phyloP scores from a whole-genome alignment of 768 basidiomycete species.

The Collybiopsis luxurians region DNA sequence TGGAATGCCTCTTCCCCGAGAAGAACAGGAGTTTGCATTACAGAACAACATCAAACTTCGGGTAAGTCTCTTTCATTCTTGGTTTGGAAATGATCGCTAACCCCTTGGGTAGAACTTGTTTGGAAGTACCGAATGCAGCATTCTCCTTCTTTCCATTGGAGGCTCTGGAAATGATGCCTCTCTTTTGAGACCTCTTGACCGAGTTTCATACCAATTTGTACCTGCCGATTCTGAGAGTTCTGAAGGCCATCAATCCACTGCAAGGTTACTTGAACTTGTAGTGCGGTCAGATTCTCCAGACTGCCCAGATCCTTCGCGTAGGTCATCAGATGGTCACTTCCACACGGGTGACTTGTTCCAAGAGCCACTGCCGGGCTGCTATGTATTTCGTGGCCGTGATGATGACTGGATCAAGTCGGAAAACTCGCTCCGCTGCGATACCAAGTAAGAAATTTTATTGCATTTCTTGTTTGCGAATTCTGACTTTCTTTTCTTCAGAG shows the following conservation, averaged over 20 bases:
- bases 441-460: conserved; percentile 41
- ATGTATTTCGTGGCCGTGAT: conserved; percentile 56
- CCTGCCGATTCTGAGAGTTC: conserved; percentile 32
- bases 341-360: conserved; percentile 70
- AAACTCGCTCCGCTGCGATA: conserved; percentile 65
- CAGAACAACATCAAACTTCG: conserved; percentile 41
- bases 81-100: conserved; percentile 1
- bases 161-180: conserved; percentile 32
- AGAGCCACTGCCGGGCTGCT: conserved; percentile 46
- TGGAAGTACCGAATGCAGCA: conserved; percentile 57
- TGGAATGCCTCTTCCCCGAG: conserved; percentile 46
- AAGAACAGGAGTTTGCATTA: conserved; percentile 54
- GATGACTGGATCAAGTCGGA: conserved; percentile 77
- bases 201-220: conserved; percentile 45
- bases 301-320: conserved; percentile 53
- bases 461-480: conserved; percentile 8
- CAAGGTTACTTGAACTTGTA: conserved; percentile 54
- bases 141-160: conserved; percentile 44
- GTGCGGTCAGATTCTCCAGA: conserved; percentile 55
- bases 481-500: conserved; percentile 25
- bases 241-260: conserved; percentile 42
- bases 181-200: conserved; percentile 39
- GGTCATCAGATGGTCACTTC: conserved; percentile 57
- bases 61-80: conserved; percentile 25
- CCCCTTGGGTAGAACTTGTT: conserved; percentile 43